A percentile compares a stretch with the other conserved stretches of the same genome.
phyloP scores from a whole-genome alignment of 306 rosid species.

The Rosa chinensis region DNA sequence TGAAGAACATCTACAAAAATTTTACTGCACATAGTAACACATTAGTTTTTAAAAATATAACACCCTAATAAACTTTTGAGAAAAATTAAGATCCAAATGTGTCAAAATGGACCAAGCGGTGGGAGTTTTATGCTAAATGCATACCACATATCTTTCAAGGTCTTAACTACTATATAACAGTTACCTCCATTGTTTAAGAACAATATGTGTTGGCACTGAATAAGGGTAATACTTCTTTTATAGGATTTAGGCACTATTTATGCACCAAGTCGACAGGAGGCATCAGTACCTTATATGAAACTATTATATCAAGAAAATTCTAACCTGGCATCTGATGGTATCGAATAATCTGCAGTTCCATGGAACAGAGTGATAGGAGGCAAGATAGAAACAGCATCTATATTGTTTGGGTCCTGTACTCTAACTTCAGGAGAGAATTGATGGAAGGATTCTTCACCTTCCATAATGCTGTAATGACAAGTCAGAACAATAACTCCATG shows the following conservation, averaged over 20 bases:
- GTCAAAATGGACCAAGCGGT: neutral
- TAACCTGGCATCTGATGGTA: constrained; percentile 86
- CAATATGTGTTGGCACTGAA: neutral
- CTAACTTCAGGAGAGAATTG: constrained; percentile 71
- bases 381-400: constrained; percentile 49
- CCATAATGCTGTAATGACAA: constrained; percentile 74
- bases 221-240: neutral
- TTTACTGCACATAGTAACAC: constrained; percentile 54
- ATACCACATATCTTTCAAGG: neutral
- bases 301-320: constrained; percentile 17
- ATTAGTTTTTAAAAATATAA: constrained; percentile 14
- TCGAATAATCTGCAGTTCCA: constrained; percentile 85
- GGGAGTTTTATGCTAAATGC: constrained; percentile 1
- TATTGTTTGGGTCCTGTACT: constrained; percentile 59
- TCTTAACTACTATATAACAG: neutral
- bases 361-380: constrained; percentile 77
- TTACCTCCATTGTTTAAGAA: neutral
- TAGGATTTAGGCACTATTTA: neutral
- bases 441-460: constrained; percentile 74
- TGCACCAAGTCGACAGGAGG: neutral
- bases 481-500: neutral
- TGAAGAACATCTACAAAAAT: constrained; percentile 58
- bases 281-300: neutral
- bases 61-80: neutral
- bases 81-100: neutral